Evolutionary conservation across 768 basidiomycete species (phyloP).

Genomic region (Pholiota molesta): DNA sequence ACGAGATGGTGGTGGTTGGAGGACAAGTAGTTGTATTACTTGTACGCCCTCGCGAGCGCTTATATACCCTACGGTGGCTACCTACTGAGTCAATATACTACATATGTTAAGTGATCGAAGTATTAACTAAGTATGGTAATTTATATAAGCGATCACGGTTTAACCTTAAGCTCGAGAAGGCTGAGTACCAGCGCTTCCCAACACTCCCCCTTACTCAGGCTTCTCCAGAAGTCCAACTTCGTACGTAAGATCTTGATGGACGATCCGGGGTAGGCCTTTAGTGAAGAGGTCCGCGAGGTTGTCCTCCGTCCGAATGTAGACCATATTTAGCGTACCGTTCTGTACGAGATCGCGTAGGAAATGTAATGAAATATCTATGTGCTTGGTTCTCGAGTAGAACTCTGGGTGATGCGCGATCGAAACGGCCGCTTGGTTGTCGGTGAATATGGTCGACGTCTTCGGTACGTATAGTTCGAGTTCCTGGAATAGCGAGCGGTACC

Average conservation of each 20-base stretch:
- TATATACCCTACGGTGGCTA: no score
- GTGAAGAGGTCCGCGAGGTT: constrained; percentile 14
- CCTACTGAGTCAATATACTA: no score
- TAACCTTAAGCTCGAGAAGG: no score
- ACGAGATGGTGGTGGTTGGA: no score
- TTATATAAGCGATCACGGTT: no score
- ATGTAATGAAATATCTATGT: constrained; percentile 17
- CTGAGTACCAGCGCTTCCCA: no score
- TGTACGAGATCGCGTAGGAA: constrained; percentile 13
- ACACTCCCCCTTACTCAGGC: no score
- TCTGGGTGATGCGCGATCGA: constrained; percentile 17
- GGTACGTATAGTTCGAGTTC: constrained; percentile 17
- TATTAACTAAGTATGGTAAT: neutral
- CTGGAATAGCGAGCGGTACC: constrained; percentile 28
- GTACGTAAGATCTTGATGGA: neutral
- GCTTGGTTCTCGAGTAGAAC: constrained; percentile 17
- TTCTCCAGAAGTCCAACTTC: neutral
- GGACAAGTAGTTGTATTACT: no score
- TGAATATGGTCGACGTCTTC: constrained; percentile 15
- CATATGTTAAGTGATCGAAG: no score
- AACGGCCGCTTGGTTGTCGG: constrained; percentile 21
- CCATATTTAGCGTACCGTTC: constrained; percentile 8
- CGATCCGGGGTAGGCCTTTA: constrained; percentile 4
- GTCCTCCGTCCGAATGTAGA: constrained; percentile 10
- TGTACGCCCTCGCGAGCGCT: no score